These are phyloP conservation scores for Mycena galopus DNA, from an alignment of 768 basidiomycete genomes.

Conservation along the genomic window DNA sequence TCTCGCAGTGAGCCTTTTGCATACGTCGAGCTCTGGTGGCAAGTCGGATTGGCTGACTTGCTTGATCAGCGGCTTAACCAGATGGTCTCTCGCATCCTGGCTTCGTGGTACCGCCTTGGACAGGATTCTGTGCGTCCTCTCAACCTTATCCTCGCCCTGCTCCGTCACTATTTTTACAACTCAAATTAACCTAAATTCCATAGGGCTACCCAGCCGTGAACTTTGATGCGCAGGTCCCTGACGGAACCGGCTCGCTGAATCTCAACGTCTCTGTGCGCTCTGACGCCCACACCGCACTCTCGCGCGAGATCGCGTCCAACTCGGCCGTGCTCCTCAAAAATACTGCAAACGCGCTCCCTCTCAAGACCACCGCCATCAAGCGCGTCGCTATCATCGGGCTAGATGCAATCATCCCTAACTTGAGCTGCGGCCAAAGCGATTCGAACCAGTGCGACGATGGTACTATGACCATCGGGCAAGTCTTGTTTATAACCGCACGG, in stretches of 20 bases:
- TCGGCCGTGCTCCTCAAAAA: slow-evolving; percentile 82
- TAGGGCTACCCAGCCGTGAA: slow-evolving; percentile 65
- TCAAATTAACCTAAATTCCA: slow-evolving; percentile 69
- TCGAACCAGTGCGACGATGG: slow-evolving; percentile 69
- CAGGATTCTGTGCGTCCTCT: slow-evolving; percentile 52
- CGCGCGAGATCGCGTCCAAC: slow-evolving; percentile 72
- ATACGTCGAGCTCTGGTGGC: slow-evolving; percentile 1
- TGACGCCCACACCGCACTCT: slow-evolving; percentile 62
- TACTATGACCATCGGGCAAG: slow-evolving; percentile 73
- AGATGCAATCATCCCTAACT: slow-evolving; percentile 66
- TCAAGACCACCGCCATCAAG: slow-evolving; percentile 62
- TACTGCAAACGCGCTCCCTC: slow-evolving; percentile 55
- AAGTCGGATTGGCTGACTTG: not conserved
- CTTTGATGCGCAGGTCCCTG: slow-evolving; percentile 60
- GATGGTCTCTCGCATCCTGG: slow-evolving; percentile 61
- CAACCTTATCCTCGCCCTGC: too few relatives aligned
- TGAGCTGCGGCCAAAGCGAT: slow-evolving; percentile 58
- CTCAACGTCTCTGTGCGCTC: slow-evolving; percentile 58
- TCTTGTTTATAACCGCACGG: slow-evolving; percentile 12
- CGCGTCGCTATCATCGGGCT: slow-evolving; percentile 72
- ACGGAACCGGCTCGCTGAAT: slow-evolving; percentile 60
- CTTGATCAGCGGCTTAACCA: slow-evolving; percentile 54
- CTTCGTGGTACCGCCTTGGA: slow-evolving; percentile 61
- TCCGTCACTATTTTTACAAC: slow-evolving; percentile 49
- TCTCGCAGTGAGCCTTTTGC: slow-evolving; percentile 43